phyloP scores from a whole-genome alignment of 306 rosid genomes.

The Gastrolobium villosum region DNA sequence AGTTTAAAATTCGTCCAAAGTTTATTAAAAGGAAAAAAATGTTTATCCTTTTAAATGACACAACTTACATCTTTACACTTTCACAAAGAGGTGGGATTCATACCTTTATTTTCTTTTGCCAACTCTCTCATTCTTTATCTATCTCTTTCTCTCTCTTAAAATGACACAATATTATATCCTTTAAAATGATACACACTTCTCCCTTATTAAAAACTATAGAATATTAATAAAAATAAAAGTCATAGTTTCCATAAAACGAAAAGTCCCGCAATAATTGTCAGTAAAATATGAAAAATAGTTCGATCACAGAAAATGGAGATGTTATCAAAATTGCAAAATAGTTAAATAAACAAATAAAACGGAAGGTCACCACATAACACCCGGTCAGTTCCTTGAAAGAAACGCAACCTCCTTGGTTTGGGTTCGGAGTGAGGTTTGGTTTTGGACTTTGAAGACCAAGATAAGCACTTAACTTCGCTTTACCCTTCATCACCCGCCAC shows the following conservation, averaged over 20 bases:
- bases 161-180: too few species aligned
- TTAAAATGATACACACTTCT: too few species aligned
- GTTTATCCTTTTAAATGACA: too few species aligned
- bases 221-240: conserved; percentile 1
- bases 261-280: not conserved
- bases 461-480: conserved; percentile 48
- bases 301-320: conserved; percentile 4
- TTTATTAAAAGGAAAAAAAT: too few species aligned
- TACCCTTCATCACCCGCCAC: conserved; percentile 63
- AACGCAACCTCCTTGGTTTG: conserved; percentile 52
- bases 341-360: conserved; percentile 21
- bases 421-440: conserved; percentile 62
- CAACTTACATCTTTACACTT: too few species aligned
- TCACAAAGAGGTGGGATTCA: too few species aligned
- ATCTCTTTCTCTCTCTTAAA: too few species aligned
- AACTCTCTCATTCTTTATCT: too few species aligned
- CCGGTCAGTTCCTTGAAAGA: conserved; percentile 51
- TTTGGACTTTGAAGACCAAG: conserved; percentile 59
- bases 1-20: not conserved
- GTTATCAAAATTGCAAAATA: not conserved
- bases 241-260: not conserved
- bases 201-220: not conserved
- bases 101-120: too few species aligned
- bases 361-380: conserved; percentile 38
- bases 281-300: not conserved